Evolutionary conservation across 805 yeast genomes (phyloP), one percentile per base, ranked within the genome.

Genomic region (Kuraishia capsulata): DNA sequence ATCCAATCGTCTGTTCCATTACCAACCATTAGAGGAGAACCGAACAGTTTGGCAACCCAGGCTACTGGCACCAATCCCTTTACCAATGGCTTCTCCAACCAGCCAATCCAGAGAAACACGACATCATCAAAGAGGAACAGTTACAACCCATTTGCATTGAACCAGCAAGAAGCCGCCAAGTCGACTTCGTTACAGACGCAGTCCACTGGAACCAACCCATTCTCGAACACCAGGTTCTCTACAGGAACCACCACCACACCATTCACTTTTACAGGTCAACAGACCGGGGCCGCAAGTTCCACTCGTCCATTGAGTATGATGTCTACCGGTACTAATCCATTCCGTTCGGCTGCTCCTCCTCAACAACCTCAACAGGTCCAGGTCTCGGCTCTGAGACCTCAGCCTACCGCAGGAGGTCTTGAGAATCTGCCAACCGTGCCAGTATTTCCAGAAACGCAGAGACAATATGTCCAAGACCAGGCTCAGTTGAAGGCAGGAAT

Each of bases 381-480:
- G n/a, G n/a, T n/a, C n/a, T n/a, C n/a, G n/a, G n/a, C n/a, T n/a
- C 39, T 71, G 46, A 59, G 64, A 48, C 61, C 67, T 13, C 81
- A 75, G 49, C 70, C 76, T 2, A 80, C 87, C 2, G 82, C 86
- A 25, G 90, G 89, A 3, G 90, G 89, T 0, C 65, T 78, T 42
- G 89, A 82, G 51, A 62, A 63, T 37, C 54, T 81, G 33, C 80
- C 80, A 8, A 81, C 88, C 1, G 60, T 72, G 3, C 73, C 87
- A 2, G 83, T 79, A 6, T 82, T 80, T 48, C 86, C 85, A 0
- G 77, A 78, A 47, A 77, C 84, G n/a, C 47, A 50, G 39, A 42
- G 45, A 18, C 54, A 48, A 18, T 35, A 29, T 18, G 44, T 41
- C 21, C 40, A 49, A 28, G 49, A 51, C 13, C 53, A 45, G 30